These are phyloP conservation scores for Conticribra guillardii DNA, from an alignment of 108 stramenopile species.

Conservation along the genomic window DNA sequence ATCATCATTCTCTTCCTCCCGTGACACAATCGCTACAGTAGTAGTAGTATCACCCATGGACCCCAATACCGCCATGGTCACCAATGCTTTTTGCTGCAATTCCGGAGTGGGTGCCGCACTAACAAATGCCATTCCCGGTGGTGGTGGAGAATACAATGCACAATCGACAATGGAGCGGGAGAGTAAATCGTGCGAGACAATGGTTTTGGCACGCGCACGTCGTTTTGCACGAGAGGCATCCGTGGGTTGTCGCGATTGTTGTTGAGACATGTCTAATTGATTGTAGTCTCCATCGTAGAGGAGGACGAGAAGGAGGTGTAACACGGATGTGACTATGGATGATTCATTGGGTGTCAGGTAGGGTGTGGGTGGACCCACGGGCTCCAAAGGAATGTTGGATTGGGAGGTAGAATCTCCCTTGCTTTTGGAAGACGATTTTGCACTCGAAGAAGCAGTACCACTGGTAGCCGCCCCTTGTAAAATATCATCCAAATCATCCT, in stretches of 20 bases:
- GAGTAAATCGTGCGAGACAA: slow-evolving; percentile 58
- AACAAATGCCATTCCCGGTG: slow-evolving; percentile 51
- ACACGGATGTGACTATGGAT: slow-evolving; percentile 47
- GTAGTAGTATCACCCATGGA: slow-evolving; percentile 41
- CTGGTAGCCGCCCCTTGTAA: slow-evolving; percentile 35
- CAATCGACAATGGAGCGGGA: slow-evolving; percentile 65
- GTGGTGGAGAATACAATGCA: slow-evolving; percentile 59
- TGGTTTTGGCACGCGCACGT: slow-evolving; percentile 41
- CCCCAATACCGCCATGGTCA: slow-evolving; percentile 56
- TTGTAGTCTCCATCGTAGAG: slow-evolving; percentile 55
- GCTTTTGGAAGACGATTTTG: not conserved
- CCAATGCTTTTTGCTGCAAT: slow-evolving; percentile 73
- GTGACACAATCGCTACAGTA: no score
- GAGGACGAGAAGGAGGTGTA: slow-evolving; percentile 58
- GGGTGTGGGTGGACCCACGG: slow-evolving; percentile 31
- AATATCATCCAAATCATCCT: slow-evolving; percentile 81
- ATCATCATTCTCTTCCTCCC: not conserved
- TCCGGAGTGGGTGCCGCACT: slow-evolving; percentile 62
- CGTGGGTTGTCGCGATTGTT: slow-evolving; percentile 33
- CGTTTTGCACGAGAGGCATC: slow-evolving; percentile 45
- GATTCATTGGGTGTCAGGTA: slow-evolving; percentile 49
- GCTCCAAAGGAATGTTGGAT: slow-evolving; percentile 4
- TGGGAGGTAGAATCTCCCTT: slow-evolving; percentile 1
- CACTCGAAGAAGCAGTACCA: slow-evolving; percentile 13
- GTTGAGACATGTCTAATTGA: slow-evolving; percentile 43